phyloP scores from a whole-genome alignment of 345 rosid species.

The Abelmoschus esculentus region DNA sequence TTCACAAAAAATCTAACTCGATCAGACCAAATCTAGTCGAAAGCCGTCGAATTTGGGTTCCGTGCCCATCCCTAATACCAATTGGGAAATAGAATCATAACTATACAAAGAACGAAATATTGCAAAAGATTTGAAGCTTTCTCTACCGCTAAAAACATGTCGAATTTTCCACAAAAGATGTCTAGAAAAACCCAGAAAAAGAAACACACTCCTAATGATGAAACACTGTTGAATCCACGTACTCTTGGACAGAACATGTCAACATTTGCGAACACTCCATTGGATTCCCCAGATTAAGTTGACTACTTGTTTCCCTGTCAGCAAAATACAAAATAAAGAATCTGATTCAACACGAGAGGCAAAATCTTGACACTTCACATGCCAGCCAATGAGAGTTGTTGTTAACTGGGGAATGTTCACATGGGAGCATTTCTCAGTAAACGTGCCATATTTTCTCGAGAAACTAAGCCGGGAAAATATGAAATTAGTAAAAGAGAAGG shows the following conservation, averaged over 20 bases:
- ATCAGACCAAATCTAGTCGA: no score
- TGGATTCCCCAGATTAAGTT: slow-evolving; percentile 25
- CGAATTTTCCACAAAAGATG: not conserved
- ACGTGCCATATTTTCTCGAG: slow-evolving; percentile 28
- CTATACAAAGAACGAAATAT: no score
- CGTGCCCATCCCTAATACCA: no score
- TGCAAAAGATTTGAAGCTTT: not conserved
- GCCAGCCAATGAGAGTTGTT: slow-evolving; percentile 16
- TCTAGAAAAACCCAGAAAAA: not conserved
- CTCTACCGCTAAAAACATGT: no score
- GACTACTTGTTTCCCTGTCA: slow-evolving; percentile 29
- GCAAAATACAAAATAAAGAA: not conserved
- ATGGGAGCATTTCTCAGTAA: slow-evolving; percentile 35
- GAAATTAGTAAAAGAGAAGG: not conserved
- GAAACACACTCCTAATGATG: not conserved
- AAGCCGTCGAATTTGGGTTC: no score
- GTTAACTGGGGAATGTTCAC: slow-evolving; percentile 18
- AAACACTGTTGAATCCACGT: slow-evolving; percentile 11
- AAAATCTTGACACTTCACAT: slow-evolving; percentile 1
- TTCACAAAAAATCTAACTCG: no score
- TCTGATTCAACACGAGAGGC: not conserved
- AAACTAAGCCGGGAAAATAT: not conserved
- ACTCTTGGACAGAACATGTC: not conserved
- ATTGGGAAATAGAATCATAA: no score
- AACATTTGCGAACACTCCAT: not conserved